Conservation (phyloP, 2,329 filamentous ascomycete genomes). For the Mycocentrospora acerina region DNA sequence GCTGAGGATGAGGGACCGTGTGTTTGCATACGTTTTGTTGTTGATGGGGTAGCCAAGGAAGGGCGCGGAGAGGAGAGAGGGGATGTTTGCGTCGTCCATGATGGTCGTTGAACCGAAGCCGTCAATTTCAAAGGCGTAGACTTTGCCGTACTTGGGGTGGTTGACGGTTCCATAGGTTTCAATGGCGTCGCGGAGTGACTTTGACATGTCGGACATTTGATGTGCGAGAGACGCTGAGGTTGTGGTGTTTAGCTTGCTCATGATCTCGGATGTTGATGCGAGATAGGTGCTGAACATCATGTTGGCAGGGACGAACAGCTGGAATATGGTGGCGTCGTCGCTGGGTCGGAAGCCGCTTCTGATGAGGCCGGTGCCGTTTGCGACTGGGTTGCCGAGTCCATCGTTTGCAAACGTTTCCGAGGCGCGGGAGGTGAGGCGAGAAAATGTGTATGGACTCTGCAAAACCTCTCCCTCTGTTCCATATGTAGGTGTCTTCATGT, state of each 20-base stretch:
- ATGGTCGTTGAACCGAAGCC: conserved; percentile 54
- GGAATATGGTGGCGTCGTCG: conserved; percentile 54
- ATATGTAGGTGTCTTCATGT: conserved; percentile 53
- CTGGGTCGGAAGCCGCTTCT: conserved; percentile 53
- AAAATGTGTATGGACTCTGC: conserved; percentile 49
- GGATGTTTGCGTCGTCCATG: conserved; percentile 74
- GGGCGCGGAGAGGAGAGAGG: conserved; percentile 65
- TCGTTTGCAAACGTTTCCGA: conserved; percentile 56
- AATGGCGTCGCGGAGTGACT: conserved; percentile 48
- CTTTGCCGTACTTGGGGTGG: conserved; percentile 38
- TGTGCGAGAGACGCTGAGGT: conserved; percentile 54
- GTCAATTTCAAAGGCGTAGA: conserved; percentile 54
- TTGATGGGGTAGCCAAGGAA: conserved; percentile 60
- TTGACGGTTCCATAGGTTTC: conserved; percentile 46
- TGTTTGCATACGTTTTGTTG: conserved; percentile 49
- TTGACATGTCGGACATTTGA: conserved; percentile 59
- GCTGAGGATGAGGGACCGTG: conserved; percentile 48
- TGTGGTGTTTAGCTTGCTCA: conserved; percentile 48
- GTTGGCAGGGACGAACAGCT: conserved; percentile 53
- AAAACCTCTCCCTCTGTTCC: conserved; percentile 47
- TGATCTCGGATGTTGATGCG: conserved; percentile 54
- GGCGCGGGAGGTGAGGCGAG: conserved; percentile 46
- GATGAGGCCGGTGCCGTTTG: conserved; percentile 51
- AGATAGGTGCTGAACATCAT: conserved; percentile 76
- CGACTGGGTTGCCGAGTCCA: conserved; percentile 53